Evolutionary conservation across 176 grass and related monocot genomes (phyloP).

Genomic region (Chrysopogon serrulatus): DNA sequence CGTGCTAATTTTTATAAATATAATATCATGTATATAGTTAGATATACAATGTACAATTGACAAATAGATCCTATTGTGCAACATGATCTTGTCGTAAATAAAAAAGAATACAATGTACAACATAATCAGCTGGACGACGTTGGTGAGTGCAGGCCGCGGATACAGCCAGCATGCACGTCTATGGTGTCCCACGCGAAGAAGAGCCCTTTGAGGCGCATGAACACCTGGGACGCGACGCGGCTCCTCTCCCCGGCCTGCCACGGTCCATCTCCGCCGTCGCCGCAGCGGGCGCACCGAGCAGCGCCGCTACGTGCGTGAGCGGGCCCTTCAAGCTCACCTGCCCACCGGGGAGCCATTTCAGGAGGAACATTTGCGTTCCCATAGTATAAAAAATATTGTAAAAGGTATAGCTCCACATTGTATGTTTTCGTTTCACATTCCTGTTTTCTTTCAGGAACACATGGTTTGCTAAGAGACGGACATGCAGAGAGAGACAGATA

Average conservation of each 20-base stretch:
- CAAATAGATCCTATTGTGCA: neutral
- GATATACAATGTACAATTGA: neutral
- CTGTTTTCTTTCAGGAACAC: no score
- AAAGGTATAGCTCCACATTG: no score
- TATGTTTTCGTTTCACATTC: no score
- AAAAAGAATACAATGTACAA: no score
- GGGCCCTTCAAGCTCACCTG: neutral
- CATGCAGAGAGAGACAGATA: no score
- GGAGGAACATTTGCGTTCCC: no score
- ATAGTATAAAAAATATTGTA: no score
- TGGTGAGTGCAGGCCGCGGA: neutral
- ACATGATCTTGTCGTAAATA: neutral
- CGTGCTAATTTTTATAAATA: no score
- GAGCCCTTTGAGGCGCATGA: slow-evolving; percentile 23
- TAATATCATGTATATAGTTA: no score
- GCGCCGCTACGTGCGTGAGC: slow-evolving; percentile 7
- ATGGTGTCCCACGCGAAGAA: slow-evolving; percentile 14
- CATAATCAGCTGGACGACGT: neutral
- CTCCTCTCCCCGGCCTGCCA: slow-evolving; percentile 41
- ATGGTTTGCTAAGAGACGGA: no score
- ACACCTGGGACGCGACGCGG: slow-evolving; percentile 34
- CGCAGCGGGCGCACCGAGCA: slow-evolving; percentile 20
- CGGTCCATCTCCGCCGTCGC: neutral
- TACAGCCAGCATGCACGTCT: neutral
- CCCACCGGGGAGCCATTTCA: neutral